phyloP scores from a whole-genome alignment of 495 filamentous ascomycete species.

The Letharia lupina region DNA sequence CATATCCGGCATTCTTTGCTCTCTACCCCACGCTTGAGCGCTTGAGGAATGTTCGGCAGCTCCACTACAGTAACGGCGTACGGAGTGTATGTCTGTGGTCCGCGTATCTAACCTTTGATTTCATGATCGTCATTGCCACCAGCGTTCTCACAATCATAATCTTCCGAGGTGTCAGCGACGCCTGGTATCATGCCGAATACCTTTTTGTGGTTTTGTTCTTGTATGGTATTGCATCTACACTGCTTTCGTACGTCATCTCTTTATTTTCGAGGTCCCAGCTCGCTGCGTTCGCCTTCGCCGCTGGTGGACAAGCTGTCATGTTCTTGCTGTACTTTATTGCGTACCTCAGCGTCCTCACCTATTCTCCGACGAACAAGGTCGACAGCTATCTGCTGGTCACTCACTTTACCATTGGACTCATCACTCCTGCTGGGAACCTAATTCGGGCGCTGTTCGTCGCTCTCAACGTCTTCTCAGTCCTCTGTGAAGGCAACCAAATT shows the following conservation, averaged over 20 bases:
- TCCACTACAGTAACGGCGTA: conserved; percentile 81
- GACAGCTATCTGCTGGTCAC: conserved; percentile 33
- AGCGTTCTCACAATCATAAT: conserved; percentile 54
- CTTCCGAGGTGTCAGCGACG: conserved; percentile 47
- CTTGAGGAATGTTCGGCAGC: conserved; percentile 62
- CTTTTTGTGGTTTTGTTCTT: conserved; percentile 67
- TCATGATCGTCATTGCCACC: conserved; percentile 52
- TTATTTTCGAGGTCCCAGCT: conserved; percentile 61
- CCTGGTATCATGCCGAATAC: conserved; percentile 71
- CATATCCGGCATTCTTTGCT: conserved; percentile 76
- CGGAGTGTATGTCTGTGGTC: conserved; percentile 64
- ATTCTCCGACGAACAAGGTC: conserved; percentile 44
- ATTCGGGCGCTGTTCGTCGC: conserved; percentile 60
- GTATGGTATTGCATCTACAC: conserved; percentile 62
- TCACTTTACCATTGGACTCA: conserved; percentile 57
- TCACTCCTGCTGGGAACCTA: conserved; percentile 63
- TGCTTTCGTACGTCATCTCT: conserved; percentile 66
- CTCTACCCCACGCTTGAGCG: conserved; percentile 79
- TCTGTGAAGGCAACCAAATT: conserved; percentile 54
- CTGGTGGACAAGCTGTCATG: conserved; percentile 60
- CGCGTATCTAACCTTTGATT: conserved; percentile 73
- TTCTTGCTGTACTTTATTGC: conserved; percentile 73
- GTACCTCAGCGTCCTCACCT: conserved; percentile 60
- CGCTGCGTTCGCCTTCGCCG: conserved; percentile 65
- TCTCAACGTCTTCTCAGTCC: conserved; percentile 67